Evolutionary conservation across 169 alveolate species (phyloP).

Genomic region (Eimeria mitis): DNA sequence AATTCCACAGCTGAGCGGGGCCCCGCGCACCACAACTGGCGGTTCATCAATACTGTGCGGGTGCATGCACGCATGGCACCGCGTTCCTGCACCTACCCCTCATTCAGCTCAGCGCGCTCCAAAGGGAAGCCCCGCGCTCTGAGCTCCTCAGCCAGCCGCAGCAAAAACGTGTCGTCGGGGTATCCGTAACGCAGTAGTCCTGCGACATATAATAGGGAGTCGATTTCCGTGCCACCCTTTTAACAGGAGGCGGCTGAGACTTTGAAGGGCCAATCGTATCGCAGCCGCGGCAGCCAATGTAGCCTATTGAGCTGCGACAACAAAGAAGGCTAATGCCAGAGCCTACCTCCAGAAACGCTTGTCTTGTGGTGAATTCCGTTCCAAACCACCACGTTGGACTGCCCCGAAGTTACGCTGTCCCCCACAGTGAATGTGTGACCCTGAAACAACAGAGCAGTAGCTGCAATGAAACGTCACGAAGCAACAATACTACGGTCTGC

Average conservation of each 20-base stretch:
- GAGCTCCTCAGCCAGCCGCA: slow-evolving; percentile 32
- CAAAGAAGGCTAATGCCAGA: neutral
- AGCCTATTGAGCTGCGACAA: neutral
- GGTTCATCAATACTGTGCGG: neutral
- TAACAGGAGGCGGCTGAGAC: neutral
- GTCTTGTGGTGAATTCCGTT: slow-evolving; percentile 96
- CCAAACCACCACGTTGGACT: slow-evolving; percentile 91
- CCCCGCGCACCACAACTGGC: neutral
- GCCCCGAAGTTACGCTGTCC: slow-evolving; percentile 93
- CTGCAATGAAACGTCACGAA: neutral
- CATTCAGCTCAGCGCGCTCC: neutral
- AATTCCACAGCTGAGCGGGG: neutral
- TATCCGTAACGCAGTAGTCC: slow-evolving; percentile 24
- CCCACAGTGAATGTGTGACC: slow-evolving; percentile 93
- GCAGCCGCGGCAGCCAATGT: neutral
- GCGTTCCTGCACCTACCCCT: neutral
- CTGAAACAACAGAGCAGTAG: slow-evolving; percentile 5
- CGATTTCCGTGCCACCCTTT: neutral
- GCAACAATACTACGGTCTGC: neutral
- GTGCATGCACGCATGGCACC: neutral
- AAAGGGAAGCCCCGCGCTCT: slow-evolving; percentile 30
- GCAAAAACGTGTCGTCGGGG: slow-evolving; percentile 39
- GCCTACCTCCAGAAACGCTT: slow-evolving; percentile 88
- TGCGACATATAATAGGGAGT: neutral
- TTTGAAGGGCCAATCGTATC: neutral